Evolutionary conservation across 129 eudicot genomes (phyloP).

Genomic region (Helianthus annuus): HanXRQr2.0-SUNRISE NC_035446.2:131607479-131607978

Average conservation of each 20-base stretch:
- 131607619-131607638: too few species aligned
- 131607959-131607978: constrained; percentile 28
- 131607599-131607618: too few species aligned
- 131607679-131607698: constrained; percentile 5
- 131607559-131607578: too few species aligned
- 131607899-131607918: constrained; percentile 52
- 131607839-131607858: constrained; percentile 53
- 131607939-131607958: constrained; percentile 38
- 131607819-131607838: constrained; percentile 45
- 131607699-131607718: constrained; percentile 34
- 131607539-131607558: too few species aligned
- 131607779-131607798: constrained; percentile 30
- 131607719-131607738: constrained; percentile 43
- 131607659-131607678: not conserved
- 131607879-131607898: constrained; percentile 59
- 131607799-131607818: constrained; percentile 30
- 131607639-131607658: constrained; percentile 6
- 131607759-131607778: constrained; percentile 20
- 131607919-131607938: constrained; percentile 39
- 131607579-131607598: too few species aligned
- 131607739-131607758: constrained; percentile 26
- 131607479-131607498: too few species aligned
- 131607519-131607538: too few species aligned
- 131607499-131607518: too few species aligned
- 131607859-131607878: constrained; percentile 39